Percentiles rank a stretch among this genome's conserved stretches.
Evolutionary conservation across 2,329 filamentous ascomycete genomes (phyloP).

Genomic region (Apiospora sp.): DNA sequence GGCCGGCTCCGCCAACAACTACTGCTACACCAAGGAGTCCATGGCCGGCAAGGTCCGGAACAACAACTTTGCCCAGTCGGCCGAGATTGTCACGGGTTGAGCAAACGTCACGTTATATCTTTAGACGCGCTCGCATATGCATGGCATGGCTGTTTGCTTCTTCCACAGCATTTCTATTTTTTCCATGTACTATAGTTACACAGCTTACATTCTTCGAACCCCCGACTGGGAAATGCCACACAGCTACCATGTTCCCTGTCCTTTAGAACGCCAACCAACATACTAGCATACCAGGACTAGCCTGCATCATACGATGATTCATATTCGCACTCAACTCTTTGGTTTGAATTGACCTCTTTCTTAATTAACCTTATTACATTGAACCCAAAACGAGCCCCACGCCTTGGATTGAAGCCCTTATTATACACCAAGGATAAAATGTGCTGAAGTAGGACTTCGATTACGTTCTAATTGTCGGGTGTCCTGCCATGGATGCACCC

Average conservation of each 20-base stretch:
- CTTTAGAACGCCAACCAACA: not conserved
- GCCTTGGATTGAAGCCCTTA: too few species aligned
- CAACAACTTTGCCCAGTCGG: not conserved
- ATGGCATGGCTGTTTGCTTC: not conserved
- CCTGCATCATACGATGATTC: not conserved
- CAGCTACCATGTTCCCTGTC: not conserved
- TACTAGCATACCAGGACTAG: not conserved
- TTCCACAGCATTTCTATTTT: not conserved
- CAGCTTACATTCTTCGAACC: not conserved
- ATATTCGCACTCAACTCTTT: not conserved
- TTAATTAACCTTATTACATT: too few species aligned
- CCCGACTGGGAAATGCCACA: not conserved
- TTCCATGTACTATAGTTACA: not conserved
- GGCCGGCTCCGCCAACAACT: conserved; percentile 12
- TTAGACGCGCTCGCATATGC: not conserved
- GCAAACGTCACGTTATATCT: too few species aligned
- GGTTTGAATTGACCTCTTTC: not conserved
- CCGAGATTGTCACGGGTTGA: not conserved
- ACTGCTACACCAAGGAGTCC: conserved; percentile 14
- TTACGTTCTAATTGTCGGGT: too few species aligned
- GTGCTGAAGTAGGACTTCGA: too few species aligned
- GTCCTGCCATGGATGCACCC: too few species aligned
- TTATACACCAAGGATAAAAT: too few species aligned
- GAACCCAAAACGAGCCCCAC: too few species aligned
- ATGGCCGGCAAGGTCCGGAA: not conserved